phyloP scores from a whole-genome alignment of 495 filamentous ascomycete species.

The Penicillium chermesinum region DNA sequence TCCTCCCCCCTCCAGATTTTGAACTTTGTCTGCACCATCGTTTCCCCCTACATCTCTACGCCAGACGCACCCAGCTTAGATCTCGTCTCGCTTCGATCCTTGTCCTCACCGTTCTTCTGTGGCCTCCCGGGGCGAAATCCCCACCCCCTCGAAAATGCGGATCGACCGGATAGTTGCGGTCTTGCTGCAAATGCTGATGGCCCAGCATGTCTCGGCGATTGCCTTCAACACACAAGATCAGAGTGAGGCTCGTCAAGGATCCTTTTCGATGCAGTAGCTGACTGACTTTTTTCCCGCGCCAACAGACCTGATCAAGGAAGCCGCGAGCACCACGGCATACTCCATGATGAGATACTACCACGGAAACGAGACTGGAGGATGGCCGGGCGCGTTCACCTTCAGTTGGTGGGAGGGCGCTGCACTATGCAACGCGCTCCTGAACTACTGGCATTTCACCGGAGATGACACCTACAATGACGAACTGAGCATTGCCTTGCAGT shows the following conservation, averaged over 20 bases:
- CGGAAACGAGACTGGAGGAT: constrained; percentile 56
- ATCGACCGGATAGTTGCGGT: background rate
- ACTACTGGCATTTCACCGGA: constrained; percentile 53
- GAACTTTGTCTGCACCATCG: background rate
- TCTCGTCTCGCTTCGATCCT: background rate
- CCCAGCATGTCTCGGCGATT: background rate
- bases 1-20: background rate
- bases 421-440: constrained; percentile 44
- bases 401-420: constrained; percentile 77
- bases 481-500: constrained; percentile 42
- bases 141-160: background rate
- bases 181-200: background rate
- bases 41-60: background rate
- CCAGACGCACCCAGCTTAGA: background rate
- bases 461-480: constrained; percentile 47
- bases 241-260: background rate
- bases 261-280: background rate
- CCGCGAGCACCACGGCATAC: constrained; percentile 52
- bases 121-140: background rate
- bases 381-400: constrained; percentile 50
- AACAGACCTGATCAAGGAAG: constrained; percentile 59
- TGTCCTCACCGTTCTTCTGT: background rate
- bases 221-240: background rate
- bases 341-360: constrained; percentile 66
- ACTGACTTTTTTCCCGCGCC: background rate